Conservation (phyloP, 2,329 filamentous ascomycete species). For the Aspergillus uvarum region DNA sequence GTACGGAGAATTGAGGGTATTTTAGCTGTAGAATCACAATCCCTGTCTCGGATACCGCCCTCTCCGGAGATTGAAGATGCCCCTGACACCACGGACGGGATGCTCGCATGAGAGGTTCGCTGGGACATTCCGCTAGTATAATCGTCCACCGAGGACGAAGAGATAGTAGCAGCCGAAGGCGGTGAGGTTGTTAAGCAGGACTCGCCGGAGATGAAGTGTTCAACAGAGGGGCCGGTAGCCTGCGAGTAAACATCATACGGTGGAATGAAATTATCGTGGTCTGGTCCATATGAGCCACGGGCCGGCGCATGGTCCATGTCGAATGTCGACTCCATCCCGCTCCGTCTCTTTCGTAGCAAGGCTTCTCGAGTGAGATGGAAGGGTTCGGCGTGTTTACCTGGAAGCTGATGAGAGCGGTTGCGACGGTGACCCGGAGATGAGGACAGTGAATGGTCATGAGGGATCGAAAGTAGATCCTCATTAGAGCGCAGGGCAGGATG, state of each 20-base stretch:
- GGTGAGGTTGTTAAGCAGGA: slow-evolving; percentile 34
- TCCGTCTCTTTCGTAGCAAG: slow-evolving; percentile 32
- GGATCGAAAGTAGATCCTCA: slow-evolving; percentile 16
- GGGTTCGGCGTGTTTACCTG: slow-evolving; percentile 33
- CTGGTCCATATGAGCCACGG: slow-evolving; percentile 17
- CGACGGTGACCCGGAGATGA: slow-evolving; percentile 32
- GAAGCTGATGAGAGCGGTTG: slow-evolving; percentile 39
- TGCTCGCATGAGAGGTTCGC: slow-evolving; percentile 49
- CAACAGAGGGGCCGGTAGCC: slow-evolving; percentile 16
- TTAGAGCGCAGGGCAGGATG: slow-evolving; percentile 38
- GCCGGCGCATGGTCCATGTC: slow-evolving; percentile 21
- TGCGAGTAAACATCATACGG: slow-evolving; percentile 16
- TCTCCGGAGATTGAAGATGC: slow-evolving; percentile 48
- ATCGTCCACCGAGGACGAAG: slow-evolving; percentile 48
- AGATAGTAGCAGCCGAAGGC: slow-evolving; percentile 48
- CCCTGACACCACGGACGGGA: slow-evolving; percentile 47
- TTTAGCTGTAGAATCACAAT: slow-evolving; percentile 24
- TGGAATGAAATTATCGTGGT: slow-evolving; percentile 21
- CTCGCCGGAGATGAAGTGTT: slow-evolving; percentile 17
- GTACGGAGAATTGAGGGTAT: slow-evolving; percentile 44
- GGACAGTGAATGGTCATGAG: slow-evolving; percentile 13
- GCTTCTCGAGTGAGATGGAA: slow-evolving; percentile 38
- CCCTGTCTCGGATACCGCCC: slow-evolving; percentile 30
- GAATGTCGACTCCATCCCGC: slow-evolving; percentile 25
- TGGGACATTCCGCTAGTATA: slow-evolving; percentile 49